Base-by-base conservation (phyloP, 2,329 filamentous ascomycete genomes). In the Epichloe typhina region DNA sequence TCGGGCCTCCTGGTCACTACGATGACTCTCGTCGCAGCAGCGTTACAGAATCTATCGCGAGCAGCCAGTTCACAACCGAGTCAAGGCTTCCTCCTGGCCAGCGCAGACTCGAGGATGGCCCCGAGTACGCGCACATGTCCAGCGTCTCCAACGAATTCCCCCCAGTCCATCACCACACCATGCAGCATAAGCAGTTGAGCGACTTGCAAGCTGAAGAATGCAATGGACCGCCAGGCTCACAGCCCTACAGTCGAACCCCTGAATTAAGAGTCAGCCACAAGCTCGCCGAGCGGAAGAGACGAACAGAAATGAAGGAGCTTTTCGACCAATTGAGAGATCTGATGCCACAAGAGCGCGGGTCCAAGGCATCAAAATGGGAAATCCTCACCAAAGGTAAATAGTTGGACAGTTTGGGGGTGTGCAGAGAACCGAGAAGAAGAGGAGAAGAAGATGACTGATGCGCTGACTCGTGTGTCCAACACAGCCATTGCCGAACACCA, bases 361-460 rank as follows among this genome's bases (percentile, higher is more conserved):
- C 84, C 23, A 94, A 93, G 64, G 87, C 87, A 0, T 90, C 86
- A 57, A 94, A 94, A 59, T 94, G 87, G 87, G 87, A 94, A 59
- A 89, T 91, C 46, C 64, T 94, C 15, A 89, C 85, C 3, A 91
- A 91, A 73, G 85, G 87, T 90, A 26, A 55, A 75, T 15, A n/a
- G 5, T 8, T 7, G 5, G 12, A 5, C 9, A 3, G 37, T 26
- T 19, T 23, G 23, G 13, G 37, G 15, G 39, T 15, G 12, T 19
- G 19, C 9, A n/a, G 13, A 35, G 23, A 35, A 33, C 4, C 5
- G n/a, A 13, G 13, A 11, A 11, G 37, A n/a, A 4, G 8, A 17
- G 9, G 2, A 31, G 6, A 6, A 13, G 5, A 9, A n/a, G 19
- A 37, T 38, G 17, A 9, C 39, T 23, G 13, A 42, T 41, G 23